Conservation (phyloP, 108 stramenopile species). For the Seminavis robusta region DNA sequence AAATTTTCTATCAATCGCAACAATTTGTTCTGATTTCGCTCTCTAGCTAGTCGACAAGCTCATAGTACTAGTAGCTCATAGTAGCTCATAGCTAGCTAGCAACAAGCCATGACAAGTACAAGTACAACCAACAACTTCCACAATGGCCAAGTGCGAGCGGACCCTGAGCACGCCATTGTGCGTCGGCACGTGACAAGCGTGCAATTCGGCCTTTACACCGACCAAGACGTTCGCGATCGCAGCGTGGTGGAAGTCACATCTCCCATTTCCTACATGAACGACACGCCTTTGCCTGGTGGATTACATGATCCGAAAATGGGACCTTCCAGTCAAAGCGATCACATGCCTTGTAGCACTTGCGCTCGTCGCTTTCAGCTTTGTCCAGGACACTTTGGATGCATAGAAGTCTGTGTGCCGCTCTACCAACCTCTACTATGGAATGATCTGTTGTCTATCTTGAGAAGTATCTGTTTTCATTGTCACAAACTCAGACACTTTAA, state of each 20-base stretch:
- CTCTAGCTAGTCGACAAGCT: no score
- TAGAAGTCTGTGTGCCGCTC: slow-evolving; percentile 94
- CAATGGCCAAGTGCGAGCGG: no score
- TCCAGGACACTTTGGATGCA: slow-evolving; percentile 96
- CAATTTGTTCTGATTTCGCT: no score
- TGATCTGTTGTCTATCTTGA: slow-evolving; percentile 70
- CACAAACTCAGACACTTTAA: slow-evolving; percentile 73
- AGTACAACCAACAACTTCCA: no score
- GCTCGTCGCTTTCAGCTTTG: slow-evolving; percentile 70
- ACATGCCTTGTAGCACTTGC: slow-evolving; percentile 88
- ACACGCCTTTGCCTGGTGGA: slow-evolving; percentile 82
- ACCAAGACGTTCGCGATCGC: slow-evolving; percentile 85
- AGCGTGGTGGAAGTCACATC: slow-evolving; percentile 90
- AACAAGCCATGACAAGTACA: no score
- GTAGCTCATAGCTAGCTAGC: no score
- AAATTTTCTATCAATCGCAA: no score
- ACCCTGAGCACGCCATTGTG: slow-evolving; percentile 8
- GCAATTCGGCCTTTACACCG: slow-evolving; percentile 70
- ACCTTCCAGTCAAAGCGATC: slow-evolving; percentile 44
- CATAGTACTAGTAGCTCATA: no score
- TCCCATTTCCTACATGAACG: slow-evolving; percentile 70
- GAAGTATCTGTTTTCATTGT: slow-evolving; percentile 92
- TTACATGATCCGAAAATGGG: slow-evolving; percentile 95
- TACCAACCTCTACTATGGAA: slow-evolving; percentile 93
- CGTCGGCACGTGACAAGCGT: slow-evolving; percentile 16